Evolutionary conservation across 495 filamentous ascomycete genomes (phyloP).

Genomic region (Apiosordaria backusii): DNA sequence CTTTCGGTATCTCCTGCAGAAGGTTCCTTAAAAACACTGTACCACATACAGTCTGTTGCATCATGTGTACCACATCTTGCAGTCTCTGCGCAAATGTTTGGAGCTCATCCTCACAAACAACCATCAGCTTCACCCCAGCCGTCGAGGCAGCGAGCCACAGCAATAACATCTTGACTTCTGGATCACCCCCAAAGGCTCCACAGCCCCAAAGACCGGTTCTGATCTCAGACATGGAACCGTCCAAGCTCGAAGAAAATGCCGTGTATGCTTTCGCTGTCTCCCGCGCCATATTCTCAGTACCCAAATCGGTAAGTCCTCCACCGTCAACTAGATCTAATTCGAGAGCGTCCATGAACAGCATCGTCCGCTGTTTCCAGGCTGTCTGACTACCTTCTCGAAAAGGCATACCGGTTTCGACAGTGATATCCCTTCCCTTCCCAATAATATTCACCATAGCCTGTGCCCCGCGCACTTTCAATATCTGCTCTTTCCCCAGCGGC

Average conservation of each 20-base stretch:
- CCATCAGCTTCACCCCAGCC: conserved; percentile 14
- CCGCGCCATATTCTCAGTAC: conserved; percentile 16
- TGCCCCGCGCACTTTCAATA: conserved; percentile 18
- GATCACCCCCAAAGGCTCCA: conserved; percentile 29
- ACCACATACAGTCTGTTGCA: neutral
- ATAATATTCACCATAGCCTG: conserved; percentile 22
- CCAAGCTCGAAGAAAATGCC: conserved; percentile 18
- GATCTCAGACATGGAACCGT: conserved; percentile 9
- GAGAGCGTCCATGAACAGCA: conserved; percentile 33
- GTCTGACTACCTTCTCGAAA: neutral
- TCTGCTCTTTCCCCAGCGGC: conserved; percentile 16
- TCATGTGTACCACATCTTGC: neutral
- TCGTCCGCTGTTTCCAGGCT: conserved; percentile 17
- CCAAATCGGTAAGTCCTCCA: conserved; percentile 20
- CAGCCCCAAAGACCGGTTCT: conserved; percentile 30
- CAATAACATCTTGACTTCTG: conserved; percentile 26
- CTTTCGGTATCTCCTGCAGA: neutral
- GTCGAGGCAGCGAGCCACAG: conserved; percentile 29
- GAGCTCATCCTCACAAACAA: conserved; percentile 16
- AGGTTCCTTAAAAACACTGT: neutral
- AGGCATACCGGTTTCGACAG: conserved; percentile 6
- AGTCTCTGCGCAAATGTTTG: neutral
- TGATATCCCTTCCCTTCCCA: conserved; percentile 19
- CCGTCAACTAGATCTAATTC: conserved; percentile 25
- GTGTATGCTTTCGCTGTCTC: conserved; percentile 24